A percentile compares a stretch with the other conserved stretches of the same genome.
Evolutionary conservation across 2,329 filamentous ascomycete species (phyloP).

Genomic region (Alternaria infectoria): DNA sequence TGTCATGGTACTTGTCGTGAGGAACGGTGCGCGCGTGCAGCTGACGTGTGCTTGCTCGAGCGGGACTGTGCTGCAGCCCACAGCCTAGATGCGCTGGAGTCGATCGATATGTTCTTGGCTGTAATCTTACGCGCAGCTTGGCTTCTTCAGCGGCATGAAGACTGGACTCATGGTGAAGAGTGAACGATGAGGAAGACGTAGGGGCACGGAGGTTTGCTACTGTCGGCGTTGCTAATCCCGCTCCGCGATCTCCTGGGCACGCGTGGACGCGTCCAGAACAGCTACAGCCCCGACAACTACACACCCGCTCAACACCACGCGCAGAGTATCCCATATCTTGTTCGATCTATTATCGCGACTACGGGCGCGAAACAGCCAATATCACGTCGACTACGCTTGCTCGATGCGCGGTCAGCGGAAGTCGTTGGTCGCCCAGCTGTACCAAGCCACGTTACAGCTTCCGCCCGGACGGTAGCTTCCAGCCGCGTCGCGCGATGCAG

Average conservation of each 20-base stretch:
- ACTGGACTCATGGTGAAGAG: not conserved
- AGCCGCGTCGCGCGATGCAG: not conserved
- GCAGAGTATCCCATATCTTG: not conserved
- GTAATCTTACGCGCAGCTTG: not conserved
- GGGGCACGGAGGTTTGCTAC: not conserved
- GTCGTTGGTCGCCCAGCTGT: slow-evolving; percentile 14
- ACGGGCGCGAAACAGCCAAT: not conserved
- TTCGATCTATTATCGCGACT: not conserved
- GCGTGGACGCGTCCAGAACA: not conserved
- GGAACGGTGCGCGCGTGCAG: slow-evolving; percentile 21
- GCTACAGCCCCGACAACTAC: not conserved
- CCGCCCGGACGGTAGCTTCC: slow-evolving; percentile 1
- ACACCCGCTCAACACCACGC: not conserved
- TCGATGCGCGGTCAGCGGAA: not conserved
- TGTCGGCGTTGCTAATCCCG: not conserved
- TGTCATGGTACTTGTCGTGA: slow-evolving; percentile 24
- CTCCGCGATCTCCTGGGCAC: not conserved
- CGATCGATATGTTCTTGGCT: not conserved
- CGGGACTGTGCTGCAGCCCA: slow-evolving; percentile 2
- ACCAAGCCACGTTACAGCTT: slow-evolving; percentile 13
- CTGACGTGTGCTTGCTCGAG: slow-evolving; percentile 24
- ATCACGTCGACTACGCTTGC: slow-evolving; percentile 23
- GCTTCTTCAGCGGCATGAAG: not conserved
- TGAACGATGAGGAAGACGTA: not conserved
- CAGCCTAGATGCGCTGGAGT: not conserved